These are phyloP conservation scores for Herpetomonas tarakana DNA, from an alignment of 208 protist genomes.

Conservation along the genomic window DNA sequence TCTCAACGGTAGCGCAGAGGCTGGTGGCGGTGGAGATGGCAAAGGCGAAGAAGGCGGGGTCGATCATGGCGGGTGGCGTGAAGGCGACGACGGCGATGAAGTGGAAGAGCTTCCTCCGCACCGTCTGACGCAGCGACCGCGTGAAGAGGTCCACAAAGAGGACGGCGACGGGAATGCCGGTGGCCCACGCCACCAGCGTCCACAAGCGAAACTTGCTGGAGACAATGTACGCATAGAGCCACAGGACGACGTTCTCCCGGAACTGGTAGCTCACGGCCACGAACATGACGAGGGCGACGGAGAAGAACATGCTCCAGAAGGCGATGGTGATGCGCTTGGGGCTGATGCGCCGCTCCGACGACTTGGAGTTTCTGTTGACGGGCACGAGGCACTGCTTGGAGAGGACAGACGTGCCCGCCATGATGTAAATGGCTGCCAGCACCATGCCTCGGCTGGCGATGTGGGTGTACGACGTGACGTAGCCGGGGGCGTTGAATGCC, in stretches of 20 bases:
- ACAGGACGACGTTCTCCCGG: constrained; percentile 47
- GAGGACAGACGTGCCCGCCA: constrained; percentile 27
- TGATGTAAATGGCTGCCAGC: constrained; percentile 55
- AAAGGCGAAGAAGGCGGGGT: constrained; percentile 81
- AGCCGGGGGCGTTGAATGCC: constrained; percentile 35
- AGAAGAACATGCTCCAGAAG: constrained; percentile 52
- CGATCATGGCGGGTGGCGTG: constrained; percentile 70
- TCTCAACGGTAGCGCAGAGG: constrained; percentile 53
- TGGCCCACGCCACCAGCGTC: constrained; percentile 53
- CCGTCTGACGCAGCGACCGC: constrained; percentile 33
- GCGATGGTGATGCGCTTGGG: constrained; percentile 57
- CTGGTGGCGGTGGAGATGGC: constrained; percentile 64
- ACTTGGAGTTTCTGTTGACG: constrained; percentile 73
- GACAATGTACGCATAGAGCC: constrained; percentile 66
- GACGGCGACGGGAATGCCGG: constrained; percentile 50
- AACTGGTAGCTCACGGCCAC: constrained; percentile 56
- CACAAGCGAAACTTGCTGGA: constrained; percentile 54
- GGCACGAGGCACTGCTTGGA: constrained; percentile 53
- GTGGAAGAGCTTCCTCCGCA: constrained; percentile 87
- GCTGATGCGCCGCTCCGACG: constrained; percentile 49
- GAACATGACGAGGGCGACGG: constrained; percentile 20
- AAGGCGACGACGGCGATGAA: constrained; percentile 80
- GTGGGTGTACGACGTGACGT: constrained; percentile 69
- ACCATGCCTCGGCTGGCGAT: constrained; percentile 66
- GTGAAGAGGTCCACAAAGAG: constrained; percentile 50